Conservation (phyloP, 768 basidiomycete species). For the Sarcomyxa edulis region DNA sequence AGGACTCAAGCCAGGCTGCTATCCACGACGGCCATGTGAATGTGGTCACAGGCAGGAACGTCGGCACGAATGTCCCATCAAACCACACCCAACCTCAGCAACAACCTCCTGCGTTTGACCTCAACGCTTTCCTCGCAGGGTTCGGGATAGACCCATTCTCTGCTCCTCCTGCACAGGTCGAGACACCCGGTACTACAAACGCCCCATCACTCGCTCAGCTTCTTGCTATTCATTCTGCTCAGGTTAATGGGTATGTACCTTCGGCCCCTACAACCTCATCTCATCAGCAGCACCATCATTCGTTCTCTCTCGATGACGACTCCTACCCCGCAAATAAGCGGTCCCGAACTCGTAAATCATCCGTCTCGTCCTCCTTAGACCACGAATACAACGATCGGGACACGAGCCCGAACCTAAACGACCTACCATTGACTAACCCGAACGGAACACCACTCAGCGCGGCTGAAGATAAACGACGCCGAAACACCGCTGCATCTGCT, state of each 20-base stretch:
- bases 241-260: constrained; percentile 16
- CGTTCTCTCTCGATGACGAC: constrained; percentile 22
- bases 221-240: too few relatives aligned
- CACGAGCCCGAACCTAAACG: constrained; percentile 23
- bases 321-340: constrained; percentile 43
- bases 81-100: constrained; percentile 22
- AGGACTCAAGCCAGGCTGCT: constrained; percentile 37
- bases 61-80: constrained; percentile 20
- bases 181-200: constrained; percentile 24
- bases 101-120: constrained; percentile 24
- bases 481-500: constrained; percentile 91
- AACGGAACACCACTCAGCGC: constrained; percentile 42
- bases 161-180: constrained; percentile 23
- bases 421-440: too few relatives aligned
- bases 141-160: constrained; percentile 40
- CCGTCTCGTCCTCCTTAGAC: constrained; percentile 30
- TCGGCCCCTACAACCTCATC: constrained; percentile 18
- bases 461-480: constrained; percentile 85
- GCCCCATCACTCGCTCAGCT: constrained; percentile 67
- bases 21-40: constrained; percentile 55
- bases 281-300: constrained; percentile 9
- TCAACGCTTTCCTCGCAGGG: constrained; percentile 30
- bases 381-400: constrained; percentile 16
- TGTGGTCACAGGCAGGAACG: constrained; percentile 44
- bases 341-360: constrained; percentile 48